A percentile compares a stretch with the other conserved stretches of the same genome.
These are phyloP conservation scores for Cordyceps militaris DNA, from an alignment of 2,329 filamentous ascomycete species.

Conservation along the genomic window DNA sequence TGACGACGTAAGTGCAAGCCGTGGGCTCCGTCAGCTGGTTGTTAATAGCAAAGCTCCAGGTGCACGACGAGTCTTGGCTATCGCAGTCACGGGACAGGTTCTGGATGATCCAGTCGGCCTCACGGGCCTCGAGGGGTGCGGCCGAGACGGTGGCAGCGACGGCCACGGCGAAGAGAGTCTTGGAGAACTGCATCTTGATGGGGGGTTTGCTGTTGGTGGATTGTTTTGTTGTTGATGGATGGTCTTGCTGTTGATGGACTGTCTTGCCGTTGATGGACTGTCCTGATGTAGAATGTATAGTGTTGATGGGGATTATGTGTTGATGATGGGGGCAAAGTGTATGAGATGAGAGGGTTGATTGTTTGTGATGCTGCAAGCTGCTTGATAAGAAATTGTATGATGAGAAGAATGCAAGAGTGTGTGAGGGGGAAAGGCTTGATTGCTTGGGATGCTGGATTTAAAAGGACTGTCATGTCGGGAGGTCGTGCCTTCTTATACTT, in stretches of 20 bases:
- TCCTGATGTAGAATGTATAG: constrained; percentile 8
- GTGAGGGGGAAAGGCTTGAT: background rate
- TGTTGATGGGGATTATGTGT: constrained; percentile 6
- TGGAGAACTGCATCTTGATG: constrained; percentile 37
- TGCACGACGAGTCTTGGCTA: constrained; percentile 31
- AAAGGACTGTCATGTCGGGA: background rate
- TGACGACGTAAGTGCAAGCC: constrained; percentile 33
- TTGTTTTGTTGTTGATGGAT: too few species aligned
- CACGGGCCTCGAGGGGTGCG: constrained; percentile 34
- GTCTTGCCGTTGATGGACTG: too few species aligned
- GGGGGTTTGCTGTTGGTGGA: constrained; percentile 14
- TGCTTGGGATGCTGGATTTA: background rate
- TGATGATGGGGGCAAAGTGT: background rate
- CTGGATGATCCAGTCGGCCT: constrained; percentile 36
- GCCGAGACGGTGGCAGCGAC: constrained; percentile 30
- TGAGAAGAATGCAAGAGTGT: background rate
- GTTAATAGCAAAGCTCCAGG: constrained; percentile 38
- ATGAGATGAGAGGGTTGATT: background rate
- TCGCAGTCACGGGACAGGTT: constrained; percentile 35
- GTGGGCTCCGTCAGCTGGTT: constrained; percentile 26
- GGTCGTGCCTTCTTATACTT: background rate
- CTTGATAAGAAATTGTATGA: too few species aligned
- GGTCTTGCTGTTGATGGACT: constrained; percentile 8
- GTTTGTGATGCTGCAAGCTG: background rate
- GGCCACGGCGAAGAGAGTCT: constrained; percentile 30